A percentile compares a stretch with the other conserved stretches of the same genome.
Conservation (phyloP, 2,329 filamentous ascomycete genomes). For the Xylariaceae sp. region DNA sequence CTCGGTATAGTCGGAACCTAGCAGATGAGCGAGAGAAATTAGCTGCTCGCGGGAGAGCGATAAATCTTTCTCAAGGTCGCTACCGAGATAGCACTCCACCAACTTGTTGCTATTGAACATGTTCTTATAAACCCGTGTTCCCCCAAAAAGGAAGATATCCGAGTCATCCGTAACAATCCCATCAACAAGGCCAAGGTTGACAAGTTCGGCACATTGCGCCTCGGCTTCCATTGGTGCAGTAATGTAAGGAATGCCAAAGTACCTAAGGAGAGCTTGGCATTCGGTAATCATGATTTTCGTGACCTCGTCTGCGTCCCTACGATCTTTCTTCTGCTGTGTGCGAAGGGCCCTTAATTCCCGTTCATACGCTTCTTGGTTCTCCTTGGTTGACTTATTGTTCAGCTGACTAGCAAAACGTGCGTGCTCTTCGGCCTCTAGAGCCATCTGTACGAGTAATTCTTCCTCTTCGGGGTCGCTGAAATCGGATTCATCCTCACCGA, state of each 20-base stretch:
- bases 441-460: slow-evolving; percentile 79
- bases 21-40: slow-evolving; percentile 81
- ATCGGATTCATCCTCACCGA: slow-evolving; percentile 55
- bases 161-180: slow-evolving; percentile 97
- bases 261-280: slow-evolving; percentile 80
- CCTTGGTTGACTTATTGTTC: slow-evolving; percentile 64
- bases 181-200: slow-evolving; percentile 80
- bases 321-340: slow-evolving; percentile 93
- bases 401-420: slow-evolving; percentile 84
- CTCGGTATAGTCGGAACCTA: slow-evolving; percentile 93
- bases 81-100: slow-evolving; percentile 86
- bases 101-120: slow-evolving; percentile 99
- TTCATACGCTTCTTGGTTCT: slow-evolving; percentile 77
- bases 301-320: slow-evolving; percentile 92
- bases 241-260: slow-evolving; percentile 94
- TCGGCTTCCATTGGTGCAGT: slow-evolving; percentile 99
- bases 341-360: slow-evolving; percentile 79
- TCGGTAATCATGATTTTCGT: slow-evolving; percentile 94
- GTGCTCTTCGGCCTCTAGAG: slow-evolving; percentile 87
- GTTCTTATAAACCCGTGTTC: slow-evolving; percentile 96
- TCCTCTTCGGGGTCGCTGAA: slow-evolving; percentile 89
- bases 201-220: slow-evolving; percentile 91
- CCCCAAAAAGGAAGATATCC: slow-evolving; percentile 94
- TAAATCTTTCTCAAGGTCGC: slow-evolving; percentile 83
- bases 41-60: slow-evolving; percentile 80